Evolutionary conservation across 1,139 yeast species (phyloP).

Genomic region (Geotrichum australiense): DNA sequence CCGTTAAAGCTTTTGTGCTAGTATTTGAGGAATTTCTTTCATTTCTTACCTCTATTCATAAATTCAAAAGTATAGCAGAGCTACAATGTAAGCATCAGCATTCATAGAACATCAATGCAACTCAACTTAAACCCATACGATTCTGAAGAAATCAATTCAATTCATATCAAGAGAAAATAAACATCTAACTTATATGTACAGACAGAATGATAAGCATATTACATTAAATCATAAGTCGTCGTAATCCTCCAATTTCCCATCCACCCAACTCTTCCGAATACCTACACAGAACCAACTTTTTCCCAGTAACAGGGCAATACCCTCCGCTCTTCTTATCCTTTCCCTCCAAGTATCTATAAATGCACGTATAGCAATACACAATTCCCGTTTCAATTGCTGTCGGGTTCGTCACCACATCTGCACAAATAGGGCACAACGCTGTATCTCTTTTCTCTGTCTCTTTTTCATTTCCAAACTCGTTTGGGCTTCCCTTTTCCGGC

Average conservation of each 20-base stretch:
- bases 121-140: too few relatives aligned
- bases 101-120: too few relatives aligned
- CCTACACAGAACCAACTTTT: slow-evolving; percentile 61
- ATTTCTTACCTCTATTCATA: too few relatives aligned
- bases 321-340: slow-evolving; percentile 50
- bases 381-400: slow-evolving; percentile 88
- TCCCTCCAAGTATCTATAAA: slow-evolving; percentile 53
- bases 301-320: slow-evolving; percentile 80
- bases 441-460: slow-evolving; percentile 27
- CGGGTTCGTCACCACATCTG: slow-evolving; percentile 59
- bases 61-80: too few relatives aligned
- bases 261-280: slow-evolving; percentile 51
- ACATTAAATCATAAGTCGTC: slow-evolving; percentile 53
- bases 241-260: slow-evolving; percentile 71
- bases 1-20: too few relatives aligned
- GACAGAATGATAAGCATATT: too few relatives aligned
- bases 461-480: slow-evolving; percentile 15
- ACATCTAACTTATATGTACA: too few relatives aligned
- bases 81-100: too few relatives aligned
- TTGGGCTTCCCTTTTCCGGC: slow-evolving; percentile 19
- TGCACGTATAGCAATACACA: slow-evolving; percentile 86
- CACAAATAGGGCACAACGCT: slow-evolving; percentile 65
- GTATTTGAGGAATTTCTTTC: too few relatives aligned
- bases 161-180: too few relatives aligned
- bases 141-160: too few relatives aligned